Evolutionary conservation across 2,329 filamentous ascomycete species (phyloP).

Genomic region (Apiospora phragmitis): DNA sequence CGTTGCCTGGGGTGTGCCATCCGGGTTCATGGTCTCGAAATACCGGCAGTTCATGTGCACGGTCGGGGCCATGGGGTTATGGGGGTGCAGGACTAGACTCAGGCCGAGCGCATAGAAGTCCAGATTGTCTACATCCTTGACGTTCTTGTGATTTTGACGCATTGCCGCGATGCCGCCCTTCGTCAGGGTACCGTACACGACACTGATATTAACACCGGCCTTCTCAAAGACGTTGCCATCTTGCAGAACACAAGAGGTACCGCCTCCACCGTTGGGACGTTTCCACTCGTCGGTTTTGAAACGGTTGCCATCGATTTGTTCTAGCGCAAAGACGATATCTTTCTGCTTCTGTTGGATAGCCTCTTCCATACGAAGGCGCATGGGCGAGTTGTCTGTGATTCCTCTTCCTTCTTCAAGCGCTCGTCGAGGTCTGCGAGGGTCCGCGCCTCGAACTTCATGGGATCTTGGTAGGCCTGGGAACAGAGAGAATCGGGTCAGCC

Average conservation of each 20-base stretch:
- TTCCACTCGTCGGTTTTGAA: slow-evolving; percentile 87
- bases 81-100: slow-evolving; percentile 88
- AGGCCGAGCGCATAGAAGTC: slow-evolving; percentile 95
- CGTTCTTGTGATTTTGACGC: slow-evolving; percentile 90
- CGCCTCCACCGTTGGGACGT: slow-evolving; percentile 84
- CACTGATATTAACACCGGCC: slow-evolving; percentile 89
- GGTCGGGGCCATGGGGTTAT: slow-evolving; percentile 95
- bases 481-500: slow-evolving; percentile 10
- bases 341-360: slow-evolving; percentile 93
- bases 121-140: slow-evolving; percentile 70
- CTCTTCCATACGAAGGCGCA: slow-evolving; percentile 97
- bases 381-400: slow-evolving; percentile 78
- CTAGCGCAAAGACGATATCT: slow-evolving; percentile 80
- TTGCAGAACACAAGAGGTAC: slow-evolving; percentile 91
- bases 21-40: slow-evolving; percentile 89
- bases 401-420: slow-evolving; percentile 74
- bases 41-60: slow-evolving; percentile 99
- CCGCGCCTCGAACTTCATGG: slow-evolving; percentile 57
- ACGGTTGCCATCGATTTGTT: slow-evolving; percentile 77
- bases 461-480: slow-evolving; percentile 42
- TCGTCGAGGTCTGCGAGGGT: slow-evolving; percentile 84
- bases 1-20: slow-evolving; percentile 83
- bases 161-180: slow-evolving; percentile 88
- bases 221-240: slow-evolving; percentile 98
- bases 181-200: slow-evolving; percentile 90